A percentile compares a stretch with the other conserved stretches of the same genome.
Evolutionary conservation across 495 filamentous ascomycete species (phyloP).

Genomic region (Bombardia bombarda): DNA sequence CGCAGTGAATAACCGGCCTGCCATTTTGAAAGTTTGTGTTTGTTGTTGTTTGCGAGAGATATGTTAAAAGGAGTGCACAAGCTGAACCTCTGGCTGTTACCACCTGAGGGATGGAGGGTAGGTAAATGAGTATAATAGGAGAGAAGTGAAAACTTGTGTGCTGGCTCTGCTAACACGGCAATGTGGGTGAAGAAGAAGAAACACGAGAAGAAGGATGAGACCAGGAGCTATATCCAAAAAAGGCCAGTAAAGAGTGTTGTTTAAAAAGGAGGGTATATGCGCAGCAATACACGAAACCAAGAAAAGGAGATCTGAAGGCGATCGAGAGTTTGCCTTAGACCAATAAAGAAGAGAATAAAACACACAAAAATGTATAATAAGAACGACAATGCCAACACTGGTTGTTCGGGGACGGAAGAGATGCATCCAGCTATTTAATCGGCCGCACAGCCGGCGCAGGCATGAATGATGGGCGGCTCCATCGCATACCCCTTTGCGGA

Average conservation of each 20-base stretch:
- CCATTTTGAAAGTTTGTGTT: slow-evolving; percentile 14
- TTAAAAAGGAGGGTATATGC: slow-evolving; percentile 15
- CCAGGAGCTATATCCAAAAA: slow-evolving; percentile 1
- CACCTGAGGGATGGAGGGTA: background rate
- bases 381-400: slow-evolving; percentile 4
- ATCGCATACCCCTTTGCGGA: slow-evolving; percentile 9
- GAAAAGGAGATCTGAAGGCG: slow-evolving; percentile 7
- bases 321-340: background rate
- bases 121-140: slow-evolving; percentile 4
- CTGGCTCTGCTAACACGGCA: background rate
- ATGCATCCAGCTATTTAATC: slow-evolving; percentile 4
- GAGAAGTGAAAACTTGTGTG: background rate
- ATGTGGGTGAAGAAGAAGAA: too few species aligned
- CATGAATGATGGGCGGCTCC: slow-evolving; percentile 9
- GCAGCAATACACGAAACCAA: slow-evolving; percentile 12
- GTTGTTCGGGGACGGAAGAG: too few species aligned
- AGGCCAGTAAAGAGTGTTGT: slow-evolving; percentile 4
- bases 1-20: slow-evolving; percentile 18
- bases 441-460: background rate
- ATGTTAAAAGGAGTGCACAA: slow-evolving; percentile 3
- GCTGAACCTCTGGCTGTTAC: background rate
- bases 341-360: slow-evolving; percentile 6
- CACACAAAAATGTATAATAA: slow-evolving; percentile 5
- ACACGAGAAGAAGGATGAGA: background rate
- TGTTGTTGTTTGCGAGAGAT: slow-evolving; percentile 3